Percentiles rank a stretch among this genome's conserved stretches.
These are phyloP conservation scores for Neonectria coccinea DNA, from an alignment of 2,329 filamentous ascomycete species.

Conservation along the genomic window DNA sequence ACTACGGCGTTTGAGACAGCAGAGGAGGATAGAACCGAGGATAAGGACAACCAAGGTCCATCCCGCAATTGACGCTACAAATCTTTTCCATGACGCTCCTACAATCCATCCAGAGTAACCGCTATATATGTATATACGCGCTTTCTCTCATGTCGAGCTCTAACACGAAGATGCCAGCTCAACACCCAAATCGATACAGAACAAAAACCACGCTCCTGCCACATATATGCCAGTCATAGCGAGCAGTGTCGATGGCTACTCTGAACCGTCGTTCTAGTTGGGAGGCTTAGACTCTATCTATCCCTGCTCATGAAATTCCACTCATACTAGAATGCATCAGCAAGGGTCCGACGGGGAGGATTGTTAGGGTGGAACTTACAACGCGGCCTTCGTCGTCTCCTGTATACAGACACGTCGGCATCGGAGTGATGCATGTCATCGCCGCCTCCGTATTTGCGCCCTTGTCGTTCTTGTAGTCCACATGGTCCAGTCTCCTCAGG, in stretches of 20 bases:
- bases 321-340: conserved; percentile 62
- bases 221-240: conserved; percentile 22
- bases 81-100: conserved; percentile 37
- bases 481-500: conserved; percentile 84
- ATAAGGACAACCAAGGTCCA: conserved; percentile 35
- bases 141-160: conserved; percentile 32
- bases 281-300: conserved; percentile 58
- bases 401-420: conserved; percentile 87
- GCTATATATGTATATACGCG: conserved; percentile 30
- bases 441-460: conserved; percentile 71
- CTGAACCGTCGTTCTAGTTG: conserved; percentile 35
- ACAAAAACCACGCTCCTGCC: conserved; percentile 25
- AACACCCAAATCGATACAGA: conserved; percentile 33
- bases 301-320: conserved; percentile 72
- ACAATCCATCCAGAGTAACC: conserved; percentile 27
- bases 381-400: conserved; percentile 94
- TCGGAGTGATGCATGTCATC: conserved; percentile 87
- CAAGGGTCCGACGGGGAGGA: background rate
- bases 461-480: conserved; percentile 73
- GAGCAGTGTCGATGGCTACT: conserved; percentile 30
- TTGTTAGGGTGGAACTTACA: conserved; percentile 58
- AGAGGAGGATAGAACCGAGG: conserved; percentile 34
- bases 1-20: conserved; percentile 41
- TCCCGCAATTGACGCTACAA: conserved; percentile 46
- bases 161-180: conserved; percentile 32